These are phyloP conservation scores for Mallotus nudiflorus DNA, from an alignment of 345 rosid genomes.

Conservation along the genomic window DNA sequence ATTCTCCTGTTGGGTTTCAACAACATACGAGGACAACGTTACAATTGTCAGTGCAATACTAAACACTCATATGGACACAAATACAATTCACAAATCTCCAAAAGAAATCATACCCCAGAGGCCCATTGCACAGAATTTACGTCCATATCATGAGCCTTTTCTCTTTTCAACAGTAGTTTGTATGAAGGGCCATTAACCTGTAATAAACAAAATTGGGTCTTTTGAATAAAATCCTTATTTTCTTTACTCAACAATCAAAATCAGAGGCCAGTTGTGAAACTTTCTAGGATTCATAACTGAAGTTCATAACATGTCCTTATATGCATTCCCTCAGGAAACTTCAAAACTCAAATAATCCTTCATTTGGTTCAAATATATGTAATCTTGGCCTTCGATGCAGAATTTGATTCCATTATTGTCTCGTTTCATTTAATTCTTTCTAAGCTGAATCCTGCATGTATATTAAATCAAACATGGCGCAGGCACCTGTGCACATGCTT, in stretches of 20 bases:
- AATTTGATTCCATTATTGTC: not conserved
- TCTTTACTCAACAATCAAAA: not conserved
- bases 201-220: not conserved
- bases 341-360: not conserved
- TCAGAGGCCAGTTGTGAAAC: not conserved
- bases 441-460: not conserved
- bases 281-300: not conserved
- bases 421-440: too few relatives aligned
- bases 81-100: not conserved
- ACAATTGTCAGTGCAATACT: not conserved
- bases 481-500: not conserved
- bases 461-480: too few relatives aligned
- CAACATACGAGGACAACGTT: not conserved
- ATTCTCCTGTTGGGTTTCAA: constrained; percentile 40
- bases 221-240: constrained; percentile 5
- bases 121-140: constrained; percentile 83
- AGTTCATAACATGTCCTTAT: not conserved
- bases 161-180: constrained; percentile 62
- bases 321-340: not conserved
- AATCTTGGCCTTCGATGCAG: not conserved
- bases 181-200: constrained; percentile 76
- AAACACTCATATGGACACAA: not conserved
- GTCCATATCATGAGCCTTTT: constrained; percentile 92
- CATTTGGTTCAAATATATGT: not conserved
- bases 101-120: constrained; percentile 59